Evolutionary conservation across 768 basidiomycete genomes (phyloP).

Genomic region (Lentinula sp.): DNA sequence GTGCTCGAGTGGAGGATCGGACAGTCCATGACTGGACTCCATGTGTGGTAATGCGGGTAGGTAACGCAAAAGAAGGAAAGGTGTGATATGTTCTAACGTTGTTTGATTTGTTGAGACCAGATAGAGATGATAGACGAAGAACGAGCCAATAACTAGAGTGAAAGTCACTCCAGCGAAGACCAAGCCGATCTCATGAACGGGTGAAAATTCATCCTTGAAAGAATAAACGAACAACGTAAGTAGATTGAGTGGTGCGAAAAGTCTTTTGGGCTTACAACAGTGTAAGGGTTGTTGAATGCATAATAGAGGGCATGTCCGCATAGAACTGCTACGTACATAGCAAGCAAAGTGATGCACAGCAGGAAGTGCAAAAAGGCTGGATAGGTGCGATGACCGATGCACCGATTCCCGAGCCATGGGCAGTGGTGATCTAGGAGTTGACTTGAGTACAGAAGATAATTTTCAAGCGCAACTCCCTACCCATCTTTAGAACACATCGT

Average conservation of each 20-base stretch:
- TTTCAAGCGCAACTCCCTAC: constrained; percentile 32
- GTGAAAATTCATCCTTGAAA: constrained; percentile 53
- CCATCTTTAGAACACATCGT: constrained; percentile 82
- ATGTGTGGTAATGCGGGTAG: constrained; percentile 54
- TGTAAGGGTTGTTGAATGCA: constrained; percentile 58
- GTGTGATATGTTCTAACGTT: constrained; percentile 73
- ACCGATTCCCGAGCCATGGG: constrained; percentile 74
- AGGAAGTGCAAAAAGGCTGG: constrained; percentile 81
- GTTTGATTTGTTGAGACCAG: constrained; percentile 83
- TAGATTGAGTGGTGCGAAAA: not conserved
- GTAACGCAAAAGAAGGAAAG: constrained; percentile 67
- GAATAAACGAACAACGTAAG: not conserved
- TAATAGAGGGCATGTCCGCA: constrained; percentile 50
- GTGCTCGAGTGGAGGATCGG: constrained; percentile 67
- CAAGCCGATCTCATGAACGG: constrained; percentile 66
- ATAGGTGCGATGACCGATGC: constrained; percentile 80
- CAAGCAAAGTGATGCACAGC: constrained; percentile 52
- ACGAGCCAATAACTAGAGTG: constrained; percentile 65
- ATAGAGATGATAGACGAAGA: constrained; percentile 71
- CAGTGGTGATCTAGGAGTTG: constrained; percentile 70
- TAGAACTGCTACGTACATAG: constrained; percentile 53
- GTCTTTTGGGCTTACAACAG: constrained; percentile 42
- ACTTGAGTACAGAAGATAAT: not conserved
- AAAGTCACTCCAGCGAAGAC: constrained; percentile 55
- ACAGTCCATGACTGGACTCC: constrained; percentile 41